Evolutionary conservation across 139 green algal species (phyloP).

Genomic region (Chlorella sp.): DNA sequence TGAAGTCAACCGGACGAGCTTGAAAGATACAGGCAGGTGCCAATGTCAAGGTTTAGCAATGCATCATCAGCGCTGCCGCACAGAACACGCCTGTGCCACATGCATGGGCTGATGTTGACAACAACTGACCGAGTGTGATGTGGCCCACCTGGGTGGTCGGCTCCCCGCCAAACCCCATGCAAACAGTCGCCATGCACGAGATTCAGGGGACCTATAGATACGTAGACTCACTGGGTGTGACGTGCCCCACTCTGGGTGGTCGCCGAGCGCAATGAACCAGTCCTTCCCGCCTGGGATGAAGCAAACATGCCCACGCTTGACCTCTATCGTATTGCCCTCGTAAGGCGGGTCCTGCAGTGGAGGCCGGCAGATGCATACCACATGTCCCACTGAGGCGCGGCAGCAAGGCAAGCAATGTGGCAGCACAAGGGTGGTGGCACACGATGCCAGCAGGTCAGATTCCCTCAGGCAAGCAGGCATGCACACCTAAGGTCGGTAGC

Average conservation of each 20-base stretch:
- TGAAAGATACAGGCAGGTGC: too few species aligned
- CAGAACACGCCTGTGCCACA: not conserved
- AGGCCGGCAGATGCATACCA: not conserved
- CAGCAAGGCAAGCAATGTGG: not conserved
- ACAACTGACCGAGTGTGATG: not conserved
- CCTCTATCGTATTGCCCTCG: not conserved
- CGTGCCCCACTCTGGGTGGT: slow-evolving; percentile 52
- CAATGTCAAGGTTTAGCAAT: too few species aligned
- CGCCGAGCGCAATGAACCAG: slow-evolving; percentile 53
- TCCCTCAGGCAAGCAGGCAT: too few species aligned
- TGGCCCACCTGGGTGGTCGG: not conserved
- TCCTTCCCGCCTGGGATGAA: slow-evolving; percentile 53
- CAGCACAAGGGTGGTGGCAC: not conserved
- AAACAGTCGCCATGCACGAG: too few species aligned
- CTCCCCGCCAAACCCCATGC: too few species aligned
- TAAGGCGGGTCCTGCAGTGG: not conserved
- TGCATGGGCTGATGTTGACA: not conserved
- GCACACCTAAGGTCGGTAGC: not conserved
- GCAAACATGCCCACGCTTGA: slow-evolving; percentile 39
- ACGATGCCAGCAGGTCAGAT: too few species aligned
- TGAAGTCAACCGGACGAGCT: not conserved
- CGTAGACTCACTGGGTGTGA: slow-evolving; percentile 39
- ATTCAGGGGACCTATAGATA: too few species aligned
- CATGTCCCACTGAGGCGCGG: not conserved
- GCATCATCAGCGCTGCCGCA: not conserved